phyloP scores from a whole-genome alignment of 2,329 filamentous ascomycete species.

The Alternaria viburni region DNA sequence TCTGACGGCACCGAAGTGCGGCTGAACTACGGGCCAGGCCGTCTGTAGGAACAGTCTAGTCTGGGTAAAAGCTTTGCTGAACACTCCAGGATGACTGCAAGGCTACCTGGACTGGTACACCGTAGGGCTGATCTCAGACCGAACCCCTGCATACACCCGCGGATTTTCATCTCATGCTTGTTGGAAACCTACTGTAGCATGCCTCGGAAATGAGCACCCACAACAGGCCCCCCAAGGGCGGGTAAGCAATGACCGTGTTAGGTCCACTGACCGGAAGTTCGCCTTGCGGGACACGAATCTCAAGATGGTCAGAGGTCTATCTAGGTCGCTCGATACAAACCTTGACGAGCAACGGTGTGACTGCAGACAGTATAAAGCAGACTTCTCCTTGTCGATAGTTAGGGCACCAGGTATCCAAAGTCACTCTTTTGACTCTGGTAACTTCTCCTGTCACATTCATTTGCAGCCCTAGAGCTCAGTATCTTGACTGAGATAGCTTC shows the following conservation, averaged over 20 bases:
- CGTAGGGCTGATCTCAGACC: not conserved
- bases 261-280: not conserved
- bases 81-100: not conserved
- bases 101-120: not conserved
- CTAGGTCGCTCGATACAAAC: too few species aligned
- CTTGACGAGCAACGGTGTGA: too few species aligned
- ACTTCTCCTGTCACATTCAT: not conserved
- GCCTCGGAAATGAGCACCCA: not conserved
- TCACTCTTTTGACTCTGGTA: not conserved
- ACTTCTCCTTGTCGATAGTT: not conserved
- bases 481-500: not conserved
- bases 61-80: not conserved
- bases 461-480: not conserved
- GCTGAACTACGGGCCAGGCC: not conserved
- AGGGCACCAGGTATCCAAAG: not conserved
- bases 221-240: not conserved
- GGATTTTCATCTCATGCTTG: not conserved
- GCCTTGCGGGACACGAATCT: too few species aligned
- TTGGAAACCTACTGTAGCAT: not conserved
- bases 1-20: not conserved
- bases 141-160: not conserved
- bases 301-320: too few species aligned
- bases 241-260: not conserved
- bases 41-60: not conserved
- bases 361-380: too few species aligned